Evolutionary conservation across 2,329 filamentous ascomycete species (phyloP), one percentile per base, ranked within the genome.

Genomic region (Bretziella fagacearum): DNA sequence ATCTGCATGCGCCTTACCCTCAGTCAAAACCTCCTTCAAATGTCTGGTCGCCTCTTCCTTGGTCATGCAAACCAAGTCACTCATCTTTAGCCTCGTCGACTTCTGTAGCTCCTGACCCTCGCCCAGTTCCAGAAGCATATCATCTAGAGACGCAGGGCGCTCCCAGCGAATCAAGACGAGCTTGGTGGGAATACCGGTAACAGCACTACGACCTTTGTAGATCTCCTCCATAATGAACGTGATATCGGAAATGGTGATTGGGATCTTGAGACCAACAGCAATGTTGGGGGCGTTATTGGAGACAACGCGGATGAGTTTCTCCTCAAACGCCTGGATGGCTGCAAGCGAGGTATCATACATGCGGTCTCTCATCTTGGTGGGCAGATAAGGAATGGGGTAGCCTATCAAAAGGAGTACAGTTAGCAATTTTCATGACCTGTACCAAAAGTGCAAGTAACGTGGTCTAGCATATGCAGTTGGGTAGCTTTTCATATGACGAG

Each of bases 211-310:
- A 3, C 84, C 86, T 37, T 76, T 74, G 62, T 79, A 98, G 2
- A 95, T 74, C 57, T 98, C 91, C 56, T 98, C 91, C 0, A 89
- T 70, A 2, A 96, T 62, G 60, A 93, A 96, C 2, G 83, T 81
- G 11, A 94, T 75, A 59, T 98, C 91, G 26, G 80, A 78, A 29
- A 74, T 70, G 0, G 76, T 87, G 51, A 96, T 61, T 0, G 86
- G 84, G 1, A 91, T 68, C 53, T 84, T 84, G 42, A 98, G 65
- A 0, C 91, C 89, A 8, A 81, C 63, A 0, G 73, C 65, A 48
- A 78, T 63, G 47, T 68, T 62, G 2, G 57, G 37, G 11, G 45
- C 43, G 26, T 42, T 44, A 37, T 26, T 35, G 3, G 56, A 55
- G 11, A 58, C 59, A 2, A 57, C 32, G 2, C 72, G 70, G 0